These are phyloP conservation scores for Morella rubra DNA, from an alignment of 306 rosid genomes.

Conservation along the genomic window DNA sequence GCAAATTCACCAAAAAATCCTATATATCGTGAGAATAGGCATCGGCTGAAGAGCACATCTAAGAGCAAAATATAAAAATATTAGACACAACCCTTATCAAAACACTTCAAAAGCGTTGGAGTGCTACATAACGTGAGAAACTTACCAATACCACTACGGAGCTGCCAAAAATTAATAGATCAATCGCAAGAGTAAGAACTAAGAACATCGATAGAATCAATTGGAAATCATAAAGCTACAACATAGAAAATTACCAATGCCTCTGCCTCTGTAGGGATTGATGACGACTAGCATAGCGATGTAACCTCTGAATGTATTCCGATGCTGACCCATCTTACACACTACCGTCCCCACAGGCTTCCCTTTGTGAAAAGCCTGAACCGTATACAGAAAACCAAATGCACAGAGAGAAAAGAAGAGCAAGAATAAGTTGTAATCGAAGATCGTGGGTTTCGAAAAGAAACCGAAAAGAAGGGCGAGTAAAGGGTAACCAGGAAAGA, in stretches of 20 bases:
- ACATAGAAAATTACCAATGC: slow-evolving; percentile 57
- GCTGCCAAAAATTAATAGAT: neutral
- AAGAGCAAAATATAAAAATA: neutral
- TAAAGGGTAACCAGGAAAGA: slow-evolving; percentile 62
- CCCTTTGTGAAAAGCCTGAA: slow-evolving; percentile 81
- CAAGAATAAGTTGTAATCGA: neutral
- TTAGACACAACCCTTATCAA: neutral
- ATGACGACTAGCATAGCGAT: slow-evolving; percentile 95
- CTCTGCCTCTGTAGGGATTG: slow-evolving; percentile 85
- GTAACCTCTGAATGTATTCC: slow-evolving; percentile 83
- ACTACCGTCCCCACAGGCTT: slow-evolving; percentile 95
- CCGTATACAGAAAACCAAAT: neutral
- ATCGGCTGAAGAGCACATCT: neutral
- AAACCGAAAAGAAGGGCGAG: neutral
- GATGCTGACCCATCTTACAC: slow-evolving; percentile 97
- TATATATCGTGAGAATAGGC: neutral
- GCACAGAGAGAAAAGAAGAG: neutral
- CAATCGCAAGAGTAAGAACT: neutral
- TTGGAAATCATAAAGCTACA: neutral
- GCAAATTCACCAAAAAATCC: neutral
- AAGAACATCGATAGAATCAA: neutral
- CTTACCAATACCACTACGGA: neutral
- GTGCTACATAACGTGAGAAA: neutral
- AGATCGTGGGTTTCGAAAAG: neutral
- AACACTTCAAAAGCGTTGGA: neutral